Evolutionary conservation across 78 protist species (phyloP).

Genomic region (Tieghemostelium lacteum): DNA sequence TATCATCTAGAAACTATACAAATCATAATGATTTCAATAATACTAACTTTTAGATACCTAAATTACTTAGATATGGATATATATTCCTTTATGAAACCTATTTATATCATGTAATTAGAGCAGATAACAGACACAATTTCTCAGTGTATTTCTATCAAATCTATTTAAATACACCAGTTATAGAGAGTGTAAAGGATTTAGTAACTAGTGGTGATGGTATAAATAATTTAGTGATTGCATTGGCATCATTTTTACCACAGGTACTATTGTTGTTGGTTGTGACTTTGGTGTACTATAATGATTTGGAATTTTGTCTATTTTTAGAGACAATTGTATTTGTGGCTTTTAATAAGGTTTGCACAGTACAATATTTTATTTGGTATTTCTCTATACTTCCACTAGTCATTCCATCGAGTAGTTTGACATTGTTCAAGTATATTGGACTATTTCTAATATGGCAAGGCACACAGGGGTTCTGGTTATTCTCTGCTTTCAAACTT

Average conservation of each 20-base stretch:
- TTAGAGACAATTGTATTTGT: conserved; percentile 92
- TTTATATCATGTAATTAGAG: conserved; percentile 74
- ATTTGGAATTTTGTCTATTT: conserved; percentile 71
- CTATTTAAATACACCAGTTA: conserved; percentile 79
- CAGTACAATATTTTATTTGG: conserved; percentile 97
- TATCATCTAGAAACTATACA: background rate
- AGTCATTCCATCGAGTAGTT: conserved; percentile 71
- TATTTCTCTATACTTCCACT: conserved; percentile 90
- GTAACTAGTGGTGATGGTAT: background rate
- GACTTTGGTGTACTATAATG: conserved; percentile 31
- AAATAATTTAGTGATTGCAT: conserved; percentile 54
- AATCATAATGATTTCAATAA: background rate
- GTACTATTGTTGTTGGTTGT: conserved; percentile 42
- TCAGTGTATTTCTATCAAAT: conserved; percentile 92
- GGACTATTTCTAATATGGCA: conserved; percentile 62
- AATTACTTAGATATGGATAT: conserved; percentile 43
- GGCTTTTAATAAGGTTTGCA: conserved; percentile 96
- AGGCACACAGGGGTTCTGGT: conserved; percentile 86
- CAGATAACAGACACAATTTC: conserved; percentile 94
- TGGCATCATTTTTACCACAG: conserved; percentile 71
- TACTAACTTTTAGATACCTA: background rate
- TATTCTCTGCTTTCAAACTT: conserved; percentile 80
- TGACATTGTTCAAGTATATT: conserved; percentile 2
- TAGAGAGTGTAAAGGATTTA: conserved; percentile 33
- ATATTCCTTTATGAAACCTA: conserved; percentile 72